Conservation (phyloP, 2,329 filamentous ascomycete genomes). For the Cordyceps javanica region DNA sequence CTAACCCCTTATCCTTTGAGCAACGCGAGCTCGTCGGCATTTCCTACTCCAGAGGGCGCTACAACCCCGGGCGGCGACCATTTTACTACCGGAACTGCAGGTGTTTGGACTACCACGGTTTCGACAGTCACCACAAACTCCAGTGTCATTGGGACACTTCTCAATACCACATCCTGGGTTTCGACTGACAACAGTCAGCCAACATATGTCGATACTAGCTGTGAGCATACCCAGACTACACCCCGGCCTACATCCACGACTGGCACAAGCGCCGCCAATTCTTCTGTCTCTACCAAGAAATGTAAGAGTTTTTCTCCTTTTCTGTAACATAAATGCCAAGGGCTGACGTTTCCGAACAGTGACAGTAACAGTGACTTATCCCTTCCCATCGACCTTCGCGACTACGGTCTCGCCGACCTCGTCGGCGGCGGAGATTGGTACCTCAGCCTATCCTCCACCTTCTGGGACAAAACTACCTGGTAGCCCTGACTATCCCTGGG, state of each 20-base stretch:
- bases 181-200: neutral
- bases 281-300: neutral
- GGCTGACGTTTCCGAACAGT: neutral
- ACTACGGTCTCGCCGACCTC: slow-evolving; percentile 16
- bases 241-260: neutral
- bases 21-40: neutral
- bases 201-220: neutral
- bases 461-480: slow-evolving; percentile 21
- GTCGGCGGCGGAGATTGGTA: neutral
- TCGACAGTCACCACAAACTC: neutral
- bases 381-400: slow-evolving; percentile 15
- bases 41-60: neutral
- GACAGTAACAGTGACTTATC: slow-evolving; percentile 7
- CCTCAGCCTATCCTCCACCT: slow-evolving; percentile 16
- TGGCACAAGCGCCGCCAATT: neutral
- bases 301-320: neutral
- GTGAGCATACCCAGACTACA: neutral
- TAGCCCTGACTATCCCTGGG: slow-evolving; percentile 31
- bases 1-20: neutral
- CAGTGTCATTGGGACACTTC: neutral
- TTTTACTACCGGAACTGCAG: neutral
- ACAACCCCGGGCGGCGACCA: neutral
- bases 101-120: neutral
- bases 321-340: neutral
- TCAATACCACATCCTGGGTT: neutral